A percentile compares a stretch with the other conserved stretches of the same genome.
phyloP scores from a whole-genome alignment of 1,139 yeast genomes.

The Geotrichum phurueaensis region DNA sequence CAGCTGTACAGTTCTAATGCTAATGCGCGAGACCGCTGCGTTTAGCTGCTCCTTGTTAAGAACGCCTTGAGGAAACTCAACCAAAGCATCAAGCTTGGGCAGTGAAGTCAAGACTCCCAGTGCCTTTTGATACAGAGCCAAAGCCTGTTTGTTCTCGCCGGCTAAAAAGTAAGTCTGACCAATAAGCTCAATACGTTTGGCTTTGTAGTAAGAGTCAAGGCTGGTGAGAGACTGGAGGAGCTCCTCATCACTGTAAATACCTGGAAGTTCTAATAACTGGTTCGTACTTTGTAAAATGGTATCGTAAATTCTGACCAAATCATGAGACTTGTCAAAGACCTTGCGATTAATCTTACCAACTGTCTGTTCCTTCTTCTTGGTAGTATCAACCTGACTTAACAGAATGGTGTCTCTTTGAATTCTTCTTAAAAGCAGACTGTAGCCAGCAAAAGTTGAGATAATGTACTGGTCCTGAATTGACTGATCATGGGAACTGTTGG shows the following conservation, averaged over 20 bases:
- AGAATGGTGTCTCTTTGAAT: slow-evolving; percentile 64
- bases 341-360: slow-evolving; percentile 26
- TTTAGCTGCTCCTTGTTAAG: slow-evolving; percentile 21
- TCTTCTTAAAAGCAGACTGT: slow-evolving; percentile 57
- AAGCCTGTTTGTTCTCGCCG: slow-evolving; percentile 47
- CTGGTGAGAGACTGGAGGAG: slow-evolving; percentile 50
- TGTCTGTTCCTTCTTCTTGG: slow-evolving; percentile 23
- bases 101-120: slow-evolving; percentile 25
- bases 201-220: slow-evolving; percentile 44
- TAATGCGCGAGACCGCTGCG: neutral
- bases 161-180: slow-evolving; percentile 47
- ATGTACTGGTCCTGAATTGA: slow-evolving; percentile 70
- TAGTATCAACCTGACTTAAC: slow-evolving; percentile 34
- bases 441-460: slow-evolving; percentile 66
- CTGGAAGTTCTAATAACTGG: slow-evolving; percentile 74
- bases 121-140: slow-evolving; percentile 47
- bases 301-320: slow-evolving; percentile 46
- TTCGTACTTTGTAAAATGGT: slow-evolving; percentile 45
- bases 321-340: slow-evolving; percentile 39
- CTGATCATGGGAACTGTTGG: slow-evolving; percentile 40
- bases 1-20: slow-evolving; percentile 4
- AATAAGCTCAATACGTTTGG: slow-evolving; percentile 42
- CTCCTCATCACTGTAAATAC: slow-evolving; percentile 81
- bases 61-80: slow-evolving; percentile 32
- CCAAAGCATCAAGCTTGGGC: slow-evolving; percentile 17